These are phyloP conservation scores for Gnomoniopsis sp. DNA, from an alignment of 2,329 filamentous ascomycete genomes.

Conservation along the genomic window DNA sequence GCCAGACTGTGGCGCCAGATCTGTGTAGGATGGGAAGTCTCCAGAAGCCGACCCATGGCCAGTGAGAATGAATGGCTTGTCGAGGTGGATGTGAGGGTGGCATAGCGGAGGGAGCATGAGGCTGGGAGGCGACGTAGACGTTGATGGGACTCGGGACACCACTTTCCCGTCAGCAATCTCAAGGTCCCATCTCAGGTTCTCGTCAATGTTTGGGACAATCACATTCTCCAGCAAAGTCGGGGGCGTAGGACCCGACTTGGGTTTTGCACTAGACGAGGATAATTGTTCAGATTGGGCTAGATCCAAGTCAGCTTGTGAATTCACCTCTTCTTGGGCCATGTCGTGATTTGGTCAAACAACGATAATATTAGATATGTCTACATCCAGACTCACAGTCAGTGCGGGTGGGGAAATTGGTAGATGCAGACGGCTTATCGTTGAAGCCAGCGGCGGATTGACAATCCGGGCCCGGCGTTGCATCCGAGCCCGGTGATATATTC, in stretches of 20 bases:
- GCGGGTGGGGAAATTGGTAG: too few relatives aligned
- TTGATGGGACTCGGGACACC: background rate
- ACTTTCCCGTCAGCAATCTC: background rate
- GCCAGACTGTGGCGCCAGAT: constrained; percentile 57
- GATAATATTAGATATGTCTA: too few relatives aligned
- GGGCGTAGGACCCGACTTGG: background rate
- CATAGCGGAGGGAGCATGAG: constrained; percentile 48
- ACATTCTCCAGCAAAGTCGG: background rate
- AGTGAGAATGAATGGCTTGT: constrained; percentile 60
- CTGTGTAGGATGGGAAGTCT: constrained; percentile 52
- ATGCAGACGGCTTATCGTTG: too few relatives aligned
- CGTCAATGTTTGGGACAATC: constrained; percentile 5
- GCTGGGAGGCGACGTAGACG: constrained; percentile 13
- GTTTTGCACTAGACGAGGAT: background rate
- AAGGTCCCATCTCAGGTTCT: constrained; percentile 1
- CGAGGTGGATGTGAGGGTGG: constrained; percentile 71
- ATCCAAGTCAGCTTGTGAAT: background rate
- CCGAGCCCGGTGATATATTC: too few relatives aligned
- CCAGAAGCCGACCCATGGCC: constrained; percentile 22
- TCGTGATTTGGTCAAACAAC: too few relatives aligned
- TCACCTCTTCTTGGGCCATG: too few relatives aligned
- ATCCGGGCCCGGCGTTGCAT: too few relatives aligned
- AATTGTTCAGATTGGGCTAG: background rate
- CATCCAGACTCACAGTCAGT: too few relatives aligned
- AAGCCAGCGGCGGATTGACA: too few relatives aligned